Conservation (phyloP, 345 rosid genomes). For the Nephelium lappaceum region DNA sequence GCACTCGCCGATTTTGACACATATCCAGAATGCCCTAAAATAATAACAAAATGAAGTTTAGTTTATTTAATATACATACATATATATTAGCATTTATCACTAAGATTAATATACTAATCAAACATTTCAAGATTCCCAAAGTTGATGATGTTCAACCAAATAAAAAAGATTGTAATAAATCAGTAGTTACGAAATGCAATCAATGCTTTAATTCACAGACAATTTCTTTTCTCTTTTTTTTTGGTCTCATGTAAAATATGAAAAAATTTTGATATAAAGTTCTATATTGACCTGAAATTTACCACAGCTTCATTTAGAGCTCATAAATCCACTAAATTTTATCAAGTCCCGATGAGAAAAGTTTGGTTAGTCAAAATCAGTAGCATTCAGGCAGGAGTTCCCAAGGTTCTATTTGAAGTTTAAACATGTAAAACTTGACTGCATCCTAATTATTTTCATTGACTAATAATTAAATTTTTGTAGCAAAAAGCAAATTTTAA, state of each 20-base stretch:
- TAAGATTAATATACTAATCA: background rate
- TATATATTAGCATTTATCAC: background rate
- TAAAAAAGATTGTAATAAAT: background rate
- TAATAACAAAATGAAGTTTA: no score
- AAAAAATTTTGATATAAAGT: no score
- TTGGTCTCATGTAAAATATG: background rate
- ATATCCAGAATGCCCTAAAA: conserved; percentile 61
- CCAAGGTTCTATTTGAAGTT: background rate
- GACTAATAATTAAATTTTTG: background rate
- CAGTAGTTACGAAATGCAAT: background rate
- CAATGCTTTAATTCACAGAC: background rate
- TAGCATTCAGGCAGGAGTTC: background rate
- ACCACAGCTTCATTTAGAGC: background rate
- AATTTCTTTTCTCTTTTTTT: no score
- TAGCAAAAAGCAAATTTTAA: no score
- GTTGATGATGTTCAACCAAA: no score
- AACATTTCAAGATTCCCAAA: no score
- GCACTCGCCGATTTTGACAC: conserved; percentile 63
- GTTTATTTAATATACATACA: background rate
- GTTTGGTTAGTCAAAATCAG: background rate
- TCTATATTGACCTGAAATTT: background rate
- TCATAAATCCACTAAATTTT: background rate
- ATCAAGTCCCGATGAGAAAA: background rate
- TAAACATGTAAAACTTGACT: background rate
- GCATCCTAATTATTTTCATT: background rate